These are phyloP conservation scores for Saccharomycopsis amapae DNA, from an alignment of 805 yeast genomes.

Conservation along the genomic window DNA sequence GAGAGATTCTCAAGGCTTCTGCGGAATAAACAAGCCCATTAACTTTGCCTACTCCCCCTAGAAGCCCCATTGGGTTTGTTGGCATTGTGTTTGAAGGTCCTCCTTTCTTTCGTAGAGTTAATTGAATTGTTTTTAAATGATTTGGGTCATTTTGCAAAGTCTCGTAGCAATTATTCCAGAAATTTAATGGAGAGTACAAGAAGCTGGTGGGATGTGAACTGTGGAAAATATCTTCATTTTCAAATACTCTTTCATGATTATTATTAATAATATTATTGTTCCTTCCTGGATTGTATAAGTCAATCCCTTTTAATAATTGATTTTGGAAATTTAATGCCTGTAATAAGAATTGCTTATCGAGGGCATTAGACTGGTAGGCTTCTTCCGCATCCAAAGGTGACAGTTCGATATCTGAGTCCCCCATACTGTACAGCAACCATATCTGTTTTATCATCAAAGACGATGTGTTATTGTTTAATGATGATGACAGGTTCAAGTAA, in stretches of 20 bases:
- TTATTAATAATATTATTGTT: neutral
- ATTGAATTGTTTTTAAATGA: constrained; percentile 35
- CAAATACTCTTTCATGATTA: neutral
- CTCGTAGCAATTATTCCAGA: constrained; percentile 35
- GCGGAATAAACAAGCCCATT: constrained; percentile 41
- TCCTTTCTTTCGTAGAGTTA: neutral
- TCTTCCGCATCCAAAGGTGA: too few relatives aligned
- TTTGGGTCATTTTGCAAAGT: constrained; percentile 29
- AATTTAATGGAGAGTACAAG: constrained; percentile 32
- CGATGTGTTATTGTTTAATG: neutral
- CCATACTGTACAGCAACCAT: constrained; percentile 27
- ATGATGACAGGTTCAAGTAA: neutral
- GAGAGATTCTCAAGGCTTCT: constrained; percentile 31
- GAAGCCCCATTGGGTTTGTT: constrained; percentile 26
- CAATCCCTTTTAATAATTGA: constrained; percentile 23
- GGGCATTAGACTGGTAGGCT: constrained; percentile 21
- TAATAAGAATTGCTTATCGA: constrained; percentile 32
- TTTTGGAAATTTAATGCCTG: constrained; percentile 33
- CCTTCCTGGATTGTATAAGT: neutral
- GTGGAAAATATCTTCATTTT: neutral
- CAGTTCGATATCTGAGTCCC: neutral
- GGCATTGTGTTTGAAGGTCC: constrained; percentile 23
- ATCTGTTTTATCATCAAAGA: constrained; percentile 30
- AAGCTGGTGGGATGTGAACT: neutral
- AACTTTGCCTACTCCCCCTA: constrained; percentile 34